phyloP scores from a whole-genome alignment of 768 basidiomycete species.

The Mycena indigotica region DNA sequence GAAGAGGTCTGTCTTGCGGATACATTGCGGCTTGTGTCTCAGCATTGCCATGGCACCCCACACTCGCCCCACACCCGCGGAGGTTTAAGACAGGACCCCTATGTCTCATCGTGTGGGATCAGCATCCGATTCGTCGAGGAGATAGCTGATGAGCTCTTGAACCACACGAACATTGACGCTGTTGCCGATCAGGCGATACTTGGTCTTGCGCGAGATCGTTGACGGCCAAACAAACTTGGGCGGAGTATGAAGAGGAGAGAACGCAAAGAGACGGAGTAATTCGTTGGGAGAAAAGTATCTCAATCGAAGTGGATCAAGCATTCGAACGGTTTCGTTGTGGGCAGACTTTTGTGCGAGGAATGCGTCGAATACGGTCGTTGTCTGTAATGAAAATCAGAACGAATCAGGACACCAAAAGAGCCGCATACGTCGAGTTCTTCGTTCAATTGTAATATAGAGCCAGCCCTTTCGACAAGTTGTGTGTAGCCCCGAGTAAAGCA shows the following conservation, averaged over 20 bases:
- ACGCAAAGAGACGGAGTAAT: constrained; percentile 44
- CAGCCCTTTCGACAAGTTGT: constrained; percentile 73
- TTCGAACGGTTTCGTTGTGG: constrained; percentile 73
- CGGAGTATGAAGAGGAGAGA: not conserved
- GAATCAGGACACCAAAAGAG: constrained; percentile 24
- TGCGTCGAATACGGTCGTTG: constrained; percentile 62
- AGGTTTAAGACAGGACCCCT: too few species aligned
- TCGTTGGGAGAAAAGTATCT: constrained; percentile 79
- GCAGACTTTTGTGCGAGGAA: constrained; percentile 81
- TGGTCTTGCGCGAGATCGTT: constrained; percentile 62
- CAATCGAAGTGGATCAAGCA: constrained; percentile 84
- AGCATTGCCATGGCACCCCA: too few species aligned
- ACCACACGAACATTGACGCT: constrained; percentile 82
- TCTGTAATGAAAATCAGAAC: constrained; percentile 27
- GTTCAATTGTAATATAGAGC: constrained; percentile 76
- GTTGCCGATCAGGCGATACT: constrained; percentile 79
- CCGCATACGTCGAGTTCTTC: constrained; percentile 70
- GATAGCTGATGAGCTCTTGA: constrained; percentile 57
- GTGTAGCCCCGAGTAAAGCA: constrained; percentile 86
- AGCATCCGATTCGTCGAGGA: constrained; percentile 46
- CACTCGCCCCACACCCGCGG: too few species aligned
- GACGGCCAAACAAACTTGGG: constrained; percentile 63
- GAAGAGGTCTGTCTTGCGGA: too few species aligned
- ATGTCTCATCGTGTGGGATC: too few species aligned
- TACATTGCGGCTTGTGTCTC: too few species aligned